Conservation (phyloP, 768 basidiomycete species). For the Leccinum subgranulosum region DNA sequence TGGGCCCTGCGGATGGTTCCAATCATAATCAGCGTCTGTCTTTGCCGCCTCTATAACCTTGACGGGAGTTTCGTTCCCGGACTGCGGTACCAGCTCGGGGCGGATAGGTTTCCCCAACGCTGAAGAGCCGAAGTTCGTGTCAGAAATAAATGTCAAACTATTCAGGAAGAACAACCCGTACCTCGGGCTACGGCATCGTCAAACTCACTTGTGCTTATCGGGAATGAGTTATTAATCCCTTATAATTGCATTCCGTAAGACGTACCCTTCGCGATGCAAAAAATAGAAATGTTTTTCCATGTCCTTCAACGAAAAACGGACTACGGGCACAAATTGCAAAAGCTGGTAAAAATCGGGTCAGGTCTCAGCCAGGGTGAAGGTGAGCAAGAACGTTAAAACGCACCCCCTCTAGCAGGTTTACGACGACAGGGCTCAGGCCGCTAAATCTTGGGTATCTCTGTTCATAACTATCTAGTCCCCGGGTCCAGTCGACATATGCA, state of each 20-base stretch:
- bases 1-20: constrained; percentile 16
- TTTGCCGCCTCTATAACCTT: constrained; percentile 13
- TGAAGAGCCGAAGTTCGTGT: constrained; percentile 7
- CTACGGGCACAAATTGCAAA: constrained; percentile 6
- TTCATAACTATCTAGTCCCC: background rate
- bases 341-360: constrained; percentile 17
- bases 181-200: constrained; percentile 17
- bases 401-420: constrained; percentile 33
- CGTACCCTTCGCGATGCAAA: constrained; percentile 19
- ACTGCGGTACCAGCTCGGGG: constrained; percentile 22
- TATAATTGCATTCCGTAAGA: background rate
- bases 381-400: background rate
- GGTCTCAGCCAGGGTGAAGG: background rate
- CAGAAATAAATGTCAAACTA: constrained; percentile 5
- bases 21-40: constrained; percentile 8
- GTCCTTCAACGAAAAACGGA: constrained; percentile 19
- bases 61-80: background rate
- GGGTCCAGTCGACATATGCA: constrained; percentile 21
- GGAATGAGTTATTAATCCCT: constrained; percentile 1
- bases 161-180: constrained; percentile 3
- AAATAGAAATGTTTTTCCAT: constrained; percentile 28
- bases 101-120: constrained; percentile 15
- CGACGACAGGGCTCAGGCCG: constrained; percentile 19
- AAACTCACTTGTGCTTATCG: constrained; percentile 23
- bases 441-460: constrained; percentile 24